These are phyloP conservation scores for Aspergillus sp. DNA, from an alignment of 2,329 filamentous ascomycete genomes.

Conservation along the genomic window DNA sequence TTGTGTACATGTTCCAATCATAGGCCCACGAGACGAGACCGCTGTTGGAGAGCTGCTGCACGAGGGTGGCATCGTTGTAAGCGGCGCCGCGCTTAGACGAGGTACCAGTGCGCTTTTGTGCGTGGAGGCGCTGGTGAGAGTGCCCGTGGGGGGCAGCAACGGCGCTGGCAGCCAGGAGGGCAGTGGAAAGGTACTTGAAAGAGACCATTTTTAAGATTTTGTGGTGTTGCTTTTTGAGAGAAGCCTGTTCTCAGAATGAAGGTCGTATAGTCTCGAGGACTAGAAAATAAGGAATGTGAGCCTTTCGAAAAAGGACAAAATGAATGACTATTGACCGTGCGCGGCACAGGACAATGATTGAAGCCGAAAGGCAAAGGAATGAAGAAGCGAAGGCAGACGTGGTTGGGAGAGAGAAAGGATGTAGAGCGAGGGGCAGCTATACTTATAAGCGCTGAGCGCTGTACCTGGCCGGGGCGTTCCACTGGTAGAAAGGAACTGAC, in stretches of 20 bases:
- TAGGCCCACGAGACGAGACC: conserved; percentile 48
- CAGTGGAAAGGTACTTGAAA: conserved; percentile 39
- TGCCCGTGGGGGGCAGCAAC: conserved; percentile 37
- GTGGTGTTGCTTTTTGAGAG: conserved; percentile 4
- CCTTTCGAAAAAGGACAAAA: conserved; percentile 20
- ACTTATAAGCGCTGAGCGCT: conserved; percentile 4
- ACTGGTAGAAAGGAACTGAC: neutral
- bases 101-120: conserved; percentile 24
- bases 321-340: conserved; percentile 37
- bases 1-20: conserved; percentile 46
- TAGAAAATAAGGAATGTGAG: conserved; percentile 16
- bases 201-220: conserved; percentile 41
- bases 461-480: neutral
- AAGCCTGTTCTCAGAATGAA: conserved; percentile 30
- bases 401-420: conserved; percentile 3
- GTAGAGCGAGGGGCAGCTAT: neutral
- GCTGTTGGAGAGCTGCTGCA: conserved; percentile 36
- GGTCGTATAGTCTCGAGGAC: conserved; percentile 25
- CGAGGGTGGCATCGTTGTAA: conserved; percentile 46
- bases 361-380: neutral
- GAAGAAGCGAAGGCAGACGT: conserved; percentile 18
- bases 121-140: conserved; percentile 9
- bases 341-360: conserved; percentile 35
- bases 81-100: conserved; percentile 37
- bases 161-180: conserved; percentile 39